Evolutionary conservation across 192 early-diverging fungal genomes (phyloP), one percentile per base, ranked within the genome.

Genomic region (Chytriomyces confervae): DNA sequence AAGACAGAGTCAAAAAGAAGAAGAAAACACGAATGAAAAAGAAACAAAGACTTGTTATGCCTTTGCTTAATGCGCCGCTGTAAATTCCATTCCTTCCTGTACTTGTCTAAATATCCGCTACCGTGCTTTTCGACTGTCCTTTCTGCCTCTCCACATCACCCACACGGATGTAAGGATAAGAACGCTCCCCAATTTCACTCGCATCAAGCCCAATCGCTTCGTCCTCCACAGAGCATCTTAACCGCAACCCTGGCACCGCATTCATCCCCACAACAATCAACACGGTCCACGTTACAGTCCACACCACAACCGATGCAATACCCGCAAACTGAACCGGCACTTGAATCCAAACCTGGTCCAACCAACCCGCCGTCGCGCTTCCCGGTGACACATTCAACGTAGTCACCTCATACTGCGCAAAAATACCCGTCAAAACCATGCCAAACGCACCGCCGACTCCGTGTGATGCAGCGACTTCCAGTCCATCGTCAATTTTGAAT

Each of bases 391-490:
- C 83, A 10, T 91, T 91, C 46, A 96, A 88, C 1, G 80, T 86
- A 48, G 91, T 90, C 20, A 96, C 82, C 0, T 76, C 82, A 61
- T 89, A 87, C 77, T 92, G 89, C 66, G 94, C 94, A 86, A 97
- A 96, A 46, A 96, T 79, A 50, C 93, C 96, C 16, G 95, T 96
- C 49, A 96, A 84, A 60, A 97, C 49, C 51, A 91, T 90, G 2
- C 96, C 96, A 50, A 94, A 86, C 61, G 90, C 70, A 20, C 95
- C 96, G 49, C 94, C 93, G 24, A 95, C 86, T 61, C 93, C 95
- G 78, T 98, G 96, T 13, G 93, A 89, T 48, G 91, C 93, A 81
- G 91, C 94, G 13, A 91, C 94, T 77, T 96, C 95, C 45, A 97
- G 84, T 51, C 92, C 66, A 61, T 86, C 85, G 72, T 81, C 79